A percentile compares a stretch with the other conserved stretches of the same genome.
phyloP scores from a whole-genome alignment of 176 grass and related monocot genomes.

The Bonia amplexicaulis region DNA sequence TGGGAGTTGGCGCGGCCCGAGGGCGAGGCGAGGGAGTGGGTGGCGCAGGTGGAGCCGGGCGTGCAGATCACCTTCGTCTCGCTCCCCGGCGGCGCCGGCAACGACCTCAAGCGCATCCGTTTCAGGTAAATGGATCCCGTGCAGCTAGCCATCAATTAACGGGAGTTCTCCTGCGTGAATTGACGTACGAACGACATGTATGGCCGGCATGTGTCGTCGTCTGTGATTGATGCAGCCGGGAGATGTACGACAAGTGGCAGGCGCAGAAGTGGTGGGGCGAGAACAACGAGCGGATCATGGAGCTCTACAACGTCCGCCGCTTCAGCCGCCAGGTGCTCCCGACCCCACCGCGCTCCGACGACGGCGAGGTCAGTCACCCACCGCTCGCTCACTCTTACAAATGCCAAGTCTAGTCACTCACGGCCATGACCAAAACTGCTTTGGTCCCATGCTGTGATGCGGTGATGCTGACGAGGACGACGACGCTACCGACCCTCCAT shows the following conservation, averaged over 20 bases:
- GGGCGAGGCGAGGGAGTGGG: slow-evolving; percentile 60
- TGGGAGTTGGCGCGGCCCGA: slow-evolving; percentile 4
- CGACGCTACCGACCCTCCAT: no score
- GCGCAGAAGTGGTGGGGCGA: slow-evolving; percentile 80
- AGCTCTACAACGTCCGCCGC: slow-evolving; percentile 66
- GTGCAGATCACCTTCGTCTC: slow-evolving; percentile 96
- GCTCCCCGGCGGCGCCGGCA: slow-evolving; percentile 53
- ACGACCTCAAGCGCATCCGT: slow-evolving; percentile 71
- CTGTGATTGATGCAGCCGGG: slow-evolving; percentile 35
- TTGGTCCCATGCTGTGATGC: background rate
- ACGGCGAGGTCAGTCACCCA: background rate
- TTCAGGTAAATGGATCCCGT: slow-evolving; percentile 4
- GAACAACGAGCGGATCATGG: slow-evolving; percentile 67
- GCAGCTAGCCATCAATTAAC: background rate
- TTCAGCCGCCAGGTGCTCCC: slow-evolving; percentile 53
- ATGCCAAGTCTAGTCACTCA: background rate
- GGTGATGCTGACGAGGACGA: no score
- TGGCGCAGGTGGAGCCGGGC: slow-evolving; percentile 91
- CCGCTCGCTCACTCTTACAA: background rate
- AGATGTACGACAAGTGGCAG: slow-evolving; percentile 77
- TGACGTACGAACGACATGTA: no score
- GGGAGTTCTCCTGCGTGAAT: no score
- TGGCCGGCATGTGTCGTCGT: background rate
- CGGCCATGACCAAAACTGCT: background rate
- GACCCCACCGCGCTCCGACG: slow-evolving; percentile 40